phyloP scores from a whole-genome alignment of 2,329 filamentous ascomycete species.

The Colletotrichum filicis region DNA sequence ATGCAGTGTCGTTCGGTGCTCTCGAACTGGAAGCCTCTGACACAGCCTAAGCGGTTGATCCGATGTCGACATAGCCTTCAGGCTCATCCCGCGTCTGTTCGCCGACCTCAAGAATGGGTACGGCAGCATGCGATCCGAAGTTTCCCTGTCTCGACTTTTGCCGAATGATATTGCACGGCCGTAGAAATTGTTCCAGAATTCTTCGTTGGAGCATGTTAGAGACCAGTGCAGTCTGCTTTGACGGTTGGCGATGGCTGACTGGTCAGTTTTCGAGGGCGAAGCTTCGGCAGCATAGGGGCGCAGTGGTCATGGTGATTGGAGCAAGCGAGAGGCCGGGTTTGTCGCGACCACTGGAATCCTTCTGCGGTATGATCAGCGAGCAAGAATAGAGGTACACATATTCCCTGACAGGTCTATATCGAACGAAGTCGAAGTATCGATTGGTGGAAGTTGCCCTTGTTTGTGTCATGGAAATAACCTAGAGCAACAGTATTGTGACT shows the following conservation, averaged over 20 bases:
- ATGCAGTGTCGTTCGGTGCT: background rate
- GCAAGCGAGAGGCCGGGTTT: background rate
- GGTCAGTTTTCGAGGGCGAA: background rate
- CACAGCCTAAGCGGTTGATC: conserved; percentile 3
- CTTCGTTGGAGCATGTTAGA: background rate
- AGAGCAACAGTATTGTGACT: background rate
- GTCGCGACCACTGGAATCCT: background rate
- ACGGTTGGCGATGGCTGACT: background rate
- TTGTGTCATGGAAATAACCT: background rate
- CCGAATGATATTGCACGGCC: background rate
- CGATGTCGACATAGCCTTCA: background rate
- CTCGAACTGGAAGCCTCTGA: background rate
- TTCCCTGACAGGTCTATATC: background rate
- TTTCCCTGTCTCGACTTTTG: background rate
- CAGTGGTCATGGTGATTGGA: background rate
- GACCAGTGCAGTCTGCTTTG: background rate
- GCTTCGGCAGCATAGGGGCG: background rate
- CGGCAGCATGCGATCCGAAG: background rate
- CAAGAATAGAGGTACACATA: background rate
- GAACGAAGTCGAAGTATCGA: background rate
- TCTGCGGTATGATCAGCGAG: background rate
- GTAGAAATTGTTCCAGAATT: background rate
- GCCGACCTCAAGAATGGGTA: background rate
- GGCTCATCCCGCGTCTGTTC: background rate
- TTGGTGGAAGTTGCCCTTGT: background rate